phyloP scores from a whole-genome alignment of 2,329 filamentous ascomycete species.

The Colletotrichum sp. region DNA sequence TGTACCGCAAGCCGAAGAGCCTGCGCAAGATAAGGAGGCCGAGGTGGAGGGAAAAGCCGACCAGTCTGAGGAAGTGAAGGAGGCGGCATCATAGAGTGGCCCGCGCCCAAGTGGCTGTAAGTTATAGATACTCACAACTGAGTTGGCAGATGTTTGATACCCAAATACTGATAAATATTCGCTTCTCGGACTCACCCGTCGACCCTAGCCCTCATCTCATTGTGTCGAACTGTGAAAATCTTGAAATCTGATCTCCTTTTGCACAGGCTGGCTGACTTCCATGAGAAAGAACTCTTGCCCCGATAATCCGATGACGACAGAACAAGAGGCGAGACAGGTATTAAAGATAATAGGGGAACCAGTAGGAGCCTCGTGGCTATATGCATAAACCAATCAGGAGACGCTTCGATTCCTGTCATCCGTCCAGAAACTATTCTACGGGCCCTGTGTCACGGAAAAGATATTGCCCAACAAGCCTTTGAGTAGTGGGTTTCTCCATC shows the following conservation, averaged over 20 bases:
- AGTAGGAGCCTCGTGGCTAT: background rate
- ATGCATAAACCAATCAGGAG: background rate
- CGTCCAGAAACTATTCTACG: slow-evolving; percentile 23
- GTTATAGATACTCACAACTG: background rate
- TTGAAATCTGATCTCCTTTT: background rate
- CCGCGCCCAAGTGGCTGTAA: too few relatives aligned
- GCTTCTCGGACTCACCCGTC: background rate
- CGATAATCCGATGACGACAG: background rate
- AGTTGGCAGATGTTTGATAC: slow-evolving; percentile 11
- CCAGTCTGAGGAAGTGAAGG: background rate
- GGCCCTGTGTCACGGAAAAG: slow-evolving; percentile 41
- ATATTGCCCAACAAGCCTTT: slow-evolving; percentile 40
- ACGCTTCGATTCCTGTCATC: background rate
- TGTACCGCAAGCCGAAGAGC: background rate
- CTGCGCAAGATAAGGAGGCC: background rate
- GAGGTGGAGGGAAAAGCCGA: background rate
- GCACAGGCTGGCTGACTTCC: background rate
- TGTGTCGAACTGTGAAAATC: background rate
- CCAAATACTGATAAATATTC: background rate
- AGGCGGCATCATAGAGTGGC: background rate
- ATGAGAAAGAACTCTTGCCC: background rate
- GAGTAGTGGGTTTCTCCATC: slow-evolving; percentile 42
- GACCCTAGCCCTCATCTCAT: background rate
- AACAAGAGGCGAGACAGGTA: background rate
- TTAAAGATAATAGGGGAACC: background rate